Evolutionary conservation across 306 rosid genomes (phyloP), one percentile per base, ranked within the genome.

Genomic region (Vigna mungo): DNA sequence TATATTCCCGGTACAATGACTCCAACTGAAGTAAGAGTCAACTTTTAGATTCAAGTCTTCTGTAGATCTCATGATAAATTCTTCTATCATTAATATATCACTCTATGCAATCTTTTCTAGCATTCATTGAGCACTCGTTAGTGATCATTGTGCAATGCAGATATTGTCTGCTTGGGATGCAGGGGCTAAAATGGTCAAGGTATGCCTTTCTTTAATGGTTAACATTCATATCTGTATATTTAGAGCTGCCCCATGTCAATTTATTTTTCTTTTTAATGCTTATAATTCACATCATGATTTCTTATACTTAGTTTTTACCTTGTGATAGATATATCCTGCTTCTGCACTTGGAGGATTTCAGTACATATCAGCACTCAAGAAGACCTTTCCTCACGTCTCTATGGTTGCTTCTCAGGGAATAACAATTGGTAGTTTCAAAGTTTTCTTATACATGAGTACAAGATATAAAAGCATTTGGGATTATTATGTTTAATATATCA

Each of bases 381-480:
- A 84, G 82, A 87, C 98, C 46, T 94, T 94, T 87, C 81, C 91
- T 67, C 93, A 89, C 72, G 82, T 92, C 75, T 84, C 90, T 37
- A 82, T 94, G 90, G 88, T 94, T 86, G 98, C 98, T 83, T 92
- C 98, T 71, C 98, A 89, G 70, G 98, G 98, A 81, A 89, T 94
- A 78, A 88, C 76, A 41, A 76, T 85, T 49, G 98, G 97, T 92
- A 84, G 78, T 72, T 83, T 75, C 76, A 6, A 39, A 17, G 34
- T 74, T 68, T 74, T 80, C 39, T 8, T 36, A 6, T 6, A 0
- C 5, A 34, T 34, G 37, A 34, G 37, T 34, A 34, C 27, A 25
- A 25, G 27, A 25, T 25, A 25, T 25, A 25, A 25, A 25, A 25
- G 3, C 3, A 25, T 32, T 32, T 32, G 36, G 36, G 32, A 69